These are phyloP conservation scores for Fusarium domesticum DNA, from an alignment of 2,329 filamentous ascomycete genomes.

Conservation along the genomic window DNA sequence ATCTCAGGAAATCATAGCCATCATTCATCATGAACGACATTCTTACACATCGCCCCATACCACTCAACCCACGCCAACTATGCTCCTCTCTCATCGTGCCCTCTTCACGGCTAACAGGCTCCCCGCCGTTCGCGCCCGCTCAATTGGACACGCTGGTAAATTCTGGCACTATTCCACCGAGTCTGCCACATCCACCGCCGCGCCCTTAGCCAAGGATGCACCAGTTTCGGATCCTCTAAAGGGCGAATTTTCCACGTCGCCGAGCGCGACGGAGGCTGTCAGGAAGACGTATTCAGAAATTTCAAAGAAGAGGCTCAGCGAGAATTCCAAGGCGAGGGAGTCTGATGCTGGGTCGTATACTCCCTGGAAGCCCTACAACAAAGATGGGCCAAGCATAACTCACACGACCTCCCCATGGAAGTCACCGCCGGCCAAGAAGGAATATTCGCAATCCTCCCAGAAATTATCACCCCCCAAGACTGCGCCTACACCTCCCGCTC, in stretches of 20 bases:
- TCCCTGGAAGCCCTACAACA: no score
- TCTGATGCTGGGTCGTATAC: no score
- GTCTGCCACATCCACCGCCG: constrained; percentile 6
- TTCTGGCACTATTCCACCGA: constrained; percentile 26
- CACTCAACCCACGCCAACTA: constrained; percentile 20
- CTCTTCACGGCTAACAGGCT: constrained; percentile 21
- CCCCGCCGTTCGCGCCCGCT: constrained; percentile 10
- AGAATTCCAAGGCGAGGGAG: constrained; percentile 15
- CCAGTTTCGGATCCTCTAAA: not conserved
- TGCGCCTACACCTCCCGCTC: not conserved
- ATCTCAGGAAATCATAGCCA: not conserved
- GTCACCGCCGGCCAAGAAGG: no score
- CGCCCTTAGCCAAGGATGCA: constrained; percentile 2
- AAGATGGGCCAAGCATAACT: no score
- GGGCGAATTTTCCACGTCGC: not conserved
- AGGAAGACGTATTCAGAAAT: not conserved
- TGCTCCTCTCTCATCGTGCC: constrained; percentile 29
- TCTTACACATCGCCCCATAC: no score
- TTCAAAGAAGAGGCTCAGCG: constrained; percentile 9
- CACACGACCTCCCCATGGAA: no score
- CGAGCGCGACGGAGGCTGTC: not conserved
- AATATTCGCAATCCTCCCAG: no score
- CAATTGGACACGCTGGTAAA: constrained; percentile 19
- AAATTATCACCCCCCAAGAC: not conserved
- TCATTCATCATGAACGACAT: not conserved